Conservation (phyloP, 2,329 filamentous ascomycete species). For the Fusarium sp. region DNA sequence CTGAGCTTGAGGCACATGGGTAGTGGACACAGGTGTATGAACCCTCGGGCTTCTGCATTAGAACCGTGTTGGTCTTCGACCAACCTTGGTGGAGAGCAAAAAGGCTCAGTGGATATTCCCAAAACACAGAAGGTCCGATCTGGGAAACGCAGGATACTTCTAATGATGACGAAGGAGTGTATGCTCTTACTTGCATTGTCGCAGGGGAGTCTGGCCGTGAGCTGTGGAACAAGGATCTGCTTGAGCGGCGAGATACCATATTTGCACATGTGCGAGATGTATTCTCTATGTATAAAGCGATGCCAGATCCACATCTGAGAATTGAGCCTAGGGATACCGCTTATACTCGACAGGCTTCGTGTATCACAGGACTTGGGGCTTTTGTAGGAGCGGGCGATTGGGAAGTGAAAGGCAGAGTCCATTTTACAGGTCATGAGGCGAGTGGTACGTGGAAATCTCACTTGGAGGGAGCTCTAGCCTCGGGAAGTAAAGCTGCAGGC, state of each 20-base stretch:
- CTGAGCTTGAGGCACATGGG: rapidly evolving
- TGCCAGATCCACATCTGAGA: neutral
- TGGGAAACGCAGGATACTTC: neutral
- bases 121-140: neutral
- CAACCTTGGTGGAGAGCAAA: neutral
- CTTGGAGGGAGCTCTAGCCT: neutral
- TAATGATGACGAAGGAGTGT: neutral
- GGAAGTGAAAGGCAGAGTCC: neutral
- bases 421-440: neutral
- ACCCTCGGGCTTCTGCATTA: neutral
- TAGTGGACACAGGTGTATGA: neutral
- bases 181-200: neutral
- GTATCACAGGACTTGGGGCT: neutral
- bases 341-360: no score
- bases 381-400: no score
- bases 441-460: neutral
- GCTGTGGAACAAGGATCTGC: neutral
- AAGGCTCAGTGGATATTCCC: neutral
- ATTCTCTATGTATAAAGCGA: neutral
- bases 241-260: neutral
- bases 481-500: neutral
- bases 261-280: neutral
- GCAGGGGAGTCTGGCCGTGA: neutral
- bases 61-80: neutral
- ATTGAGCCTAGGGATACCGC: neutral